phyloP scores from a whole-genome alignment of 805 yeast genomes.

The Starmerella khaoyaiensis region DNA sequence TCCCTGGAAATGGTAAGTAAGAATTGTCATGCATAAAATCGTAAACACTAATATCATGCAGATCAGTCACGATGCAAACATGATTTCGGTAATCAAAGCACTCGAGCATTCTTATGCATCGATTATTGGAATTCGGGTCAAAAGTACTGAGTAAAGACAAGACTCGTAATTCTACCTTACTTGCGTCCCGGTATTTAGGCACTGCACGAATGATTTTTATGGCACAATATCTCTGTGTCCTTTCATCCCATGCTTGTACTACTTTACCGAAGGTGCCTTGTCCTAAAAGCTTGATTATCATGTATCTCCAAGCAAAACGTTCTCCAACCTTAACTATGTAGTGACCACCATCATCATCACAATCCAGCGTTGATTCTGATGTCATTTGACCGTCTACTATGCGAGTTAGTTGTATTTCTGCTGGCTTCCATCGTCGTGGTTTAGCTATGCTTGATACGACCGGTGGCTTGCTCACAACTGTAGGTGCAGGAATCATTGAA shows the following conservation, averaged over 20 bases:
- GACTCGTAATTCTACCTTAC: slow-evolving; percentile 80
- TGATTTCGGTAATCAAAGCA: slow-evolving; percentile 89
- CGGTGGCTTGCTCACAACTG: too few species aligned
- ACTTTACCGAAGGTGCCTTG: slow-evolving; percentile 93
- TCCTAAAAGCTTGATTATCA: slow-evolving; percentile 57
- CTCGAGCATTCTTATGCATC: slow-evolving; percentile 75
- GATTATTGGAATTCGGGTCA: slow-evolving; percentile 54
- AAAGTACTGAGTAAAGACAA: slow-evolving; percentile 57
- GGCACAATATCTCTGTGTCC: slow-evolving; percentile 55
- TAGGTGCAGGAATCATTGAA: too few species aligned
- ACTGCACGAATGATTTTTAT: slow-evolving; percentile 85
- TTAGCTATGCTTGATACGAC: not conserved
- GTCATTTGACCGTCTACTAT: slow-evolving; percentile 15
- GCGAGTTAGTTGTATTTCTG: slow-evolving; percentile 19
- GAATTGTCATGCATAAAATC: slow-evolving; percentile 79
- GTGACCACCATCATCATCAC: slow-evolving; percentile 26
- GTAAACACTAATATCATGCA: slow-evolving; percentile 70
- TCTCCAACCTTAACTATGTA: slow-evolving; percentile 28
- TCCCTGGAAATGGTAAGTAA: slow-evolving; percentile 84
- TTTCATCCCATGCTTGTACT: slow-evolving; percentile 62
- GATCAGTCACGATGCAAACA: slow-evolving; percentile 84
- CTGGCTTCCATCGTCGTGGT: slow-evolving; percentile 16
- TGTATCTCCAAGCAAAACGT: slow-evolving; percentile 49
- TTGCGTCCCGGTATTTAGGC: slow-evolving; percentile 90
- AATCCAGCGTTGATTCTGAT: slow-evolving; percentile 8